Evolutionary conservation across 116 monocot species (phyloP), one percentile per base, ranked within the genome.

Genomic region (Phalaenopsis hybrid): DNA sequence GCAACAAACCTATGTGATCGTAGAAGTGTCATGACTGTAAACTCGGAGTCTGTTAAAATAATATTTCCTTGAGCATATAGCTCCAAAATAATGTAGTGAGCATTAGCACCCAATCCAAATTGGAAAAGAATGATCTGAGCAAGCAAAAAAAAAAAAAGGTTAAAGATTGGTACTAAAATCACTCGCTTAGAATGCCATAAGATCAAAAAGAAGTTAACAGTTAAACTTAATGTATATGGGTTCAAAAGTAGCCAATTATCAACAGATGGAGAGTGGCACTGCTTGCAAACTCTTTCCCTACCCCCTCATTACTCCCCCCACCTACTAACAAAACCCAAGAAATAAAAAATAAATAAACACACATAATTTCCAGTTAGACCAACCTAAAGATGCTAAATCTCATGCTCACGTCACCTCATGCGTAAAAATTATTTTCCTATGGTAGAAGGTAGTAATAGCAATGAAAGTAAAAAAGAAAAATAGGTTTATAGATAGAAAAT

Each of bases 41-140:
- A 95, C 41, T 92, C 89, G 46, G 93, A 88, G 80, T 99, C 93
- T 34, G 99, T 92, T 6, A 99, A 89, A 78, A 99, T 80, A 76
- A 99, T 92, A 85, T 99, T 99, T 86, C 95, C 99, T 85, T 99
- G 95, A 45, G 93, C 84, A 82, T 94, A 95, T 31, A 95, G 81
- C 85, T 95, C 95, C 79, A 95, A 81, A 85, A 99, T 99, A 46
- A 99, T 78, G 84, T 81, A 99, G 89, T 99, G 93, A 52, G 99
- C 92, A 88, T 90, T 94, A 8, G 80, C 77, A 52, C 99, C 99
- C 85, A 94, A 81, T 74, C 99, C 99, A 89, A 99, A 99, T 85
- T 99, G 99, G 75, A 99, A 99, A 73, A 95, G 81, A 63, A 99
- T 83, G 68, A 99, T 95, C 99, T 99, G 93, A 44, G 72, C 57